Base-by-base conservation (phyloP, 257 asterid species). In the Solanum pinnatisectum region DNA sequence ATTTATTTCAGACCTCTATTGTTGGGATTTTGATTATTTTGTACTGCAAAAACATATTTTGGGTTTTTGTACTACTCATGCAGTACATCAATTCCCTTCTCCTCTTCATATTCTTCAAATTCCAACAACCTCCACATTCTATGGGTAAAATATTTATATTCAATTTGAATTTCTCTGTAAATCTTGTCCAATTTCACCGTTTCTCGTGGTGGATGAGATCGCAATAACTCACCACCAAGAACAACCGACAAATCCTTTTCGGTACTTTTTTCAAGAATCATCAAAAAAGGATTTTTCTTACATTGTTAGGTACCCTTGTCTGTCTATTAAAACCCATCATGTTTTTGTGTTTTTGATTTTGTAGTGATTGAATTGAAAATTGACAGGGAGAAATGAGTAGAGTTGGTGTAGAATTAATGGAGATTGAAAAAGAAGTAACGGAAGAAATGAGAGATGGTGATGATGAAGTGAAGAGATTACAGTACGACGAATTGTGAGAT, bases 391-490 rank as follows among this genome's bases (percentile, higher is more conserved):
- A 87, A 89, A 88, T 39, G 46, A 87, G 84, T 42, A 87, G 89
- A 70, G 87, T 74, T 76, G 70, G 74, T 87, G 89, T 59, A 56
- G 88, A 88, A 83, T 25, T 73, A 2, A 73, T 40, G 72, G 90
- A 76, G 84, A 25, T 83, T 8, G 85, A 27, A 46, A 84, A 76
- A 74, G 91, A 77, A 52, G 90, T 72, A 35, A 14, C 23, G 35
- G 92, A 86, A 84, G 87, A 90, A 84, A 74, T 23, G 52, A 86
- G n/a, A 67, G 89, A 76, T 6, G 20, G 71, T 60, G 39, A 25
- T 8, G 92, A 86, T 83, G 92, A 84, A 35, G 40, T 86, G 78
- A 89, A 89, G 87, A 89, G 88, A 87, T 89, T 5, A 87, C 91
- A 18, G 16, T 89, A 11, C 37, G 91, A 30, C 89, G 91, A 42